Evolutionary conservation across 1,284 basidiomycete species (phyloP), one percentile per base, ranked within the genome.

Genomic region (Cutaneotrichosporon sp.): DNA sequence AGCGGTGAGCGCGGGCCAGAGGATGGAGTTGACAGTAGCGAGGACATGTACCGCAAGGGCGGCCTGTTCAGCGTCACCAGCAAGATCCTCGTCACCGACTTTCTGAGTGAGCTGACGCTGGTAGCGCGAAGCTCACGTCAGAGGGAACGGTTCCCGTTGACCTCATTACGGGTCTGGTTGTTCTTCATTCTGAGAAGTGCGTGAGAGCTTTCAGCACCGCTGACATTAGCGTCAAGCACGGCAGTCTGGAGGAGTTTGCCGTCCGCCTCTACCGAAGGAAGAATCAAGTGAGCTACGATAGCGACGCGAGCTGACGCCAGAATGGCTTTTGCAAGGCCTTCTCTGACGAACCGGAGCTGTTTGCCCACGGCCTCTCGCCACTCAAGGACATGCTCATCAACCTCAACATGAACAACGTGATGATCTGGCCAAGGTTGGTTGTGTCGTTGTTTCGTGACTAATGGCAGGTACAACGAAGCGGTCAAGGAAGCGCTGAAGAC

Each of bases 261-360:
- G 85, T 92, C 43, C 82, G 91, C 5, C 76, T 96, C 1, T 96
- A 87, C 67, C 82, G 92, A 41, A 85, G 93, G 69, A 84, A 86
- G 73, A 97, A 97, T 73, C 76, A 77, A 59, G 78, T 78, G 14
- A 46, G 72, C 59, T 14, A n/a, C 10, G 17, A 22, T 13, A 21
- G 20, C 15, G 39, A 12, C 38, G 13, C 1, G 9, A 21, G 17
- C 59, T 68, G 21, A 66, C 42, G 10, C 1, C 77, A 82, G 72
- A 81, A 80, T 5, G 94, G 93, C 1, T 99, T 97, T 72, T 77
- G 97, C 59, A 97, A 98, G 73, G 96, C 92, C 0, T 97, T 98
- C 69, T 91, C 91, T 0, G 94, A 97, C 70, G 86, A 97, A 63
- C 91, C 94, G 0, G 94, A 98, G 70, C 84, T 87, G 55, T 96